Base-by-base conservation (phyloP, 306 rosid genomes). In the Crataegus laevigata region DNA sequence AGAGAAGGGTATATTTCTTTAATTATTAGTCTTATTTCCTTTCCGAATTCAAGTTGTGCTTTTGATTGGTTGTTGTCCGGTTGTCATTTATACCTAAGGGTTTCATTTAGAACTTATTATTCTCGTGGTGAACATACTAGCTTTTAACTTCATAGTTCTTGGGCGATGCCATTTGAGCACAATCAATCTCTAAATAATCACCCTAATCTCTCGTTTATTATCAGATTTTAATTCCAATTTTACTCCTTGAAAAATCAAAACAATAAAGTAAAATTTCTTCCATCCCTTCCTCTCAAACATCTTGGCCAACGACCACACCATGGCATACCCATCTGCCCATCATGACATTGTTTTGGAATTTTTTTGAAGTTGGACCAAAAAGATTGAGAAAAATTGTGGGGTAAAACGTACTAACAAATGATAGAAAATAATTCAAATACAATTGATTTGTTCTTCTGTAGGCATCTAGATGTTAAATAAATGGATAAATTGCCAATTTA, bases 1-100 rank as follows among this genome's bases (percentile, higher is more conserved):
- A 28, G 82, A 90, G 76, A 93, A 93, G 81, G 98, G 98, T 93
- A 89, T 51, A 54, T 52, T 59, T 72, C 78, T 75, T 62, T 47
- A 47, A 47, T 26, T 51, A 22, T 76, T 28, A 15, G 11, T 21
- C 71, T 15, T 72, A 59, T 24, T 54, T 40, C 68, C 1, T 52
- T 32, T 54, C 18, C 18, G 64, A 9, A 13, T 32, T 32, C 8
- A 3, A 21, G 29, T 32, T 13, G n/a, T 34, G 5, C 30, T 71
- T 67, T 64, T 42, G 45, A 13, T 42, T 3, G 43, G 29, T 32
- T 32, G 28, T 68, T n/a, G 15, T 28, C 30, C 1, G 1, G 42
- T 29, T 29, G 68, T 7, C 2, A 63, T 15, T 63, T 63, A 29
- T 17, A 29, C 22, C 5, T 6, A 63, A 30, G 42, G 42, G 12